Percentiles rank a stretch among this genome's conserved stretches.
These are phyloP conservation scores for Effrenium voratum DNA, from an alignment of 73 alveolate species.

Conservation along the genomic window DNA sequence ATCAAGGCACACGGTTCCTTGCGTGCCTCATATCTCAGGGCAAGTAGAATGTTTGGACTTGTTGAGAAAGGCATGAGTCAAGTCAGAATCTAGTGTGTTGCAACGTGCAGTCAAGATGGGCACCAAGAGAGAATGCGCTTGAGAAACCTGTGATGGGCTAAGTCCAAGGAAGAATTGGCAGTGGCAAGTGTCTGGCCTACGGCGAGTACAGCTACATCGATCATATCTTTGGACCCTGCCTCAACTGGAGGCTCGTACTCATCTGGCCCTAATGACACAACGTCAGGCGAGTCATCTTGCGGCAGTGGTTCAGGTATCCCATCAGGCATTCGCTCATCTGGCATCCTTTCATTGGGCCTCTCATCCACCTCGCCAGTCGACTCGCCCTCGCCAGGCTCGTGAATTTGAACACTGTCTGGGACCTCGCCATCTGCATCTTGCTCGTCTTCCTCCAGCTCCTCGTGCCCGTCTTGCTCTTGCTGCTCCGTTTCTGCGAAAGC, in stretches of 20 bases:
- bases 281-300: neutral
- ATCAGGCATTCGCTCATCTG: neutral
- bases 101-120: no score
- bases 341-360: neutral
- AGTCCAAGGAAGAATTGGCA: no score
- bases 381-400: neutral
- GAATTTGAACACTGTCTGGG: neutral
- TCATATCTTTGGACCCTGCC: no score
- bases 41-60: no score
- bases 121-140: no score
- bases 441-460: neutral
- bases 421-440: neutral
- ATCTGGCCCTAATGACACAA: neutral
- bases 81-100: no score
- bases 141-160: no score
- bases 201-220: no score
- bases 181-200: no score
- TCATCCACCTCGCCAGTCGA: neutral
- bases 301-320: neutral
- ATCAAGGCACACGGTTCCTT: no score
- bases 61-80: no score
- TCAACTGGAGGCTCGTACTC: constrained; percentile 8
- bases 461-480: neutral
- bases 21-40: no score
- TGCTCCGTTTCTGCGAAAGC: neutral